Evolutionary conservation across 345 rosid species (phyloP), one percentile per base, ranked within the genome.

Genomic region (Erucastrum elatum): DNA sequence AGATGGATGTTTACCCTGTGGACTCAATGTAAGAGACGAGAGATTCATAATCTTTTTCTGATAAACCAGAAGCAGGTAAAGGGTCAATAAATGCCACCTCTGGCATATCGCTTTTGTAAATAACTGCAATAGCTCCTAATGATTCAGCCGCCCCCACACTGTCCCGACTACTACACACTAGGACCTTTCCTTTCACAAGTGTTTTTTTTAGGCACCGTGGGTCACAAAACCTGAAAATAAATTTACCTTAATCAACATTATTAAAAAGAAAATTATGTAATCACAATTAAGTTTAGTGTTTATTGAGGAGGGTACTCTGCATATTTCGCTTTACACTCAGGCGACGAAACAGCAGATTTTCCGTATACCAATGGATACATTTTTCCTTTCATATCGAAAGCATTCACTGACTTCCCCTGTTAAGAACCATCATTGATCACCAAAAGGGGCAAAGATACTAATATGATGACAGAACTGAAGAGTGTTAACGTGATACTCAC

Each of bases 401-500:
- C 4, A 59, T 88, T 85, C 5, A 88, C 60, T 4, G 91, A 76
- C 7, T 21, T 41, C 4, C 91, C 87, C 90, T 86, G 75, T 68
- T 77, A 15, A 27, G 49, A 29, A 53, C 4, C 53, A 5, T 68
- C 79, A 75, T 6, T 44, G 3, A 29, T 76, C 11, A 27, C 6
- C 11, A 4, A 41, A 31, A 34, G 25, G 39, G 4, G 49, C 6
- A 39, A 39, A 37, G 21, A 21, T 21, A 21, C 21, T 21, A 21
- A 21, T 21, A 21, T 46, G 49, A 31, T 55, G 27, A 65, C 8
- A 75, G n/a, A 49, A 51, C n/a, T 6, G 31, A 53, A 21, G 9
- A 61, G 15, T 5, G 64, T 66, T 78, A 4, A 4, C 56, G 51
- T 58, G 77, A 16, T 67, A 53, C 90, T 11, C 81, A 90, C 91